phyloP scores from a whole-genome alignment of 75 land plant genomes.

The Cryptomeria japonica region DNA sequence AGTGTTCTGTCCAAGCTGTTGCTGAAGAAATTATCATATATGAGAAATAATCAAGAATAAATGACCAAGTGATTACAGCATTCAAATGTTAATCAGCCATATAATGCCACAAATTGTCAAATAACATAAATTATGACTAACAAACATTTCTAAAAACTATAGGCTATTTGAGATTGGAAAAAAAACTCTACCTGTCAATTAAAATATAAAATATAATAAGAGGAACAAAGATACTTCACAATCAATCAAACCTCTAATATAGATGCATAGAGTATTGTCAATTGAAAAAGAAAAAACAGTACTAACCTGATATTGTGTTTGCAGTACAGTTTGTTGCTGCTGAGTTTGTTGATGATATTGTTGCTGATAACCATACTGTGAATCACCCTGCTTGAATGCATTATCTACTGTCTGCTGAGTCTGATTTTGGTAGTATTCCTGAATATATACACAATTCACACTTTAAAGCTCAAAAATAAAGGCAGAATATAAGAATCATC shows the following conservation, averaged over 20 bases:
- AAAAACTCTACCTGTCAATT: neutral
- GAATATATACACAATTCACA: neutral
- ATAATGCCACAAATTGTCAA: neutral
- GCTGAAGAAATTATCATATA: neutral
- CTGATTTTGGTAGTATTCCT: neutral
- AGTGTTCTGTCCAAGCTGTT: slow-evolving; percentile 4
- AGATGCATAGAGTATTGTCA: neutral
- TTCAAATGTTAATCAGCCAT: neutral
- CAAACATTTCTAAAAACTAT: neutral
- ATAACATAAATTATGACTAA: neutral
- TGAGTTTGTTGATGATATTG: neutral
- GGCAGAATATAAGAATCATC: neutral
- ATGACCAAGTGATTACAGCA: no score
- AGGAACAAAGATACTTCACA: neutral
- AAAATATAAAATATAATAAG: neutral
- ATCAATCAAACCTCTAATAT: neutral
- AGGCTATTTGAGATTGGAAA: neutral
- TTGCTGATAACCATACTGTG: slow-evolving; percentile 10
- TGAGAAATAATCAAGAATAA: neutral
- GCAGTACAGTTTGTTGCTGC: slow-evolving; percentile 3
- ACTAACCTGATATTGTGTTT: slow-evolving; percentile 13
- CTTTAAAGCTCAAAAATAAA: neutral
- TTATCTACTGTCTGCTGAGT: neutral
- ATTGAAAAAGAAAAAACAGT: neutral
- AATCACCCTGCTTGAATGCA: neutral